Evolutionary conservation across 768 basidiomycete species (phyloP), one percentile per base, ranked within the genome.

Genomic region (Pulveroboletus sp.): DNA sequence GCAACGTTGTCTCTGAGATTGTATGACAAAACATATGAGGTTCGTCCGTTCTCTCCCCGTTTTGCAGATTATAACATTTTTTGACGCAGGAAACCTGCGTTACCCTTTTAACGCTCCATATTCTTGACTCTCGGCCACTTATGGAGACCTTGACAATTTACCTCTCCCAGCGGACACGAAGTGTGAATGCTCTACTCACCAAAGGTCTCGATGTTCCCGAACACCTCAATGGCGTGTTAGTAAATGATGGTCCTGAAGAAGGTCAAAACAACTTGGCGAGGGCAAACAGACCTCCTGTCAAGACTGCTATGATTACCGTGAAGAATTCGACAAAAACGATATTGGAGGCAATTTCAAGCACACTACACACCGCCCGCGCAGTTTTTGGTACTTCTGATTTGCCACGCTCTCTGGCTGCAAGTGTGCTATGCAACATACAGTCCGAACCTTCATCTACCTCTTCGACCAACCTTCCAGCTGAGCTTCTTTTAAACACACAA

Each of bases 91-190:
- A 82, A 49, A 76, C 78, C 1, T 89, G 90, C 56, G 83, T 90
- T 3, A 84, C 85, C 4, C 75, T 95, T 9, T 72, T 94, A 9
- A 85, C 89, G 0, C 77, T 97, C 38, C 85, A 94, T 64, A 76
- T 96, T n/a, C 77, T 97, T 26, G 93, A 96, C 60, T 91, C 90
- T 6, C 76, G 85, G 40, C 88, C 93, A 6, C 70, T 94, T 8
- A 65, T 73, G 18, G 90, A 93, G 43, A 83, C 87, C 0, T 71
- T 94, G 28, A 70, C 76, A 5, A 76, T 85, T 4, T 79, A 89
- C 49, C 78, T 96, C 5, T 66, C 74, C 0, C 92, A 96, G 64
- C 79, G 89, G 8, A 74, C 78, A 24, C 82, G 79, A 63, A 76
- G 79, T 3, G 66, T 89, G 6, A 73, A 79, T 18, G 58, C 67